Evolutionary conservation across 768 basidiomycete species (phyloP).

Genomic region (Lactifluus hygrophoroides): DNA sequence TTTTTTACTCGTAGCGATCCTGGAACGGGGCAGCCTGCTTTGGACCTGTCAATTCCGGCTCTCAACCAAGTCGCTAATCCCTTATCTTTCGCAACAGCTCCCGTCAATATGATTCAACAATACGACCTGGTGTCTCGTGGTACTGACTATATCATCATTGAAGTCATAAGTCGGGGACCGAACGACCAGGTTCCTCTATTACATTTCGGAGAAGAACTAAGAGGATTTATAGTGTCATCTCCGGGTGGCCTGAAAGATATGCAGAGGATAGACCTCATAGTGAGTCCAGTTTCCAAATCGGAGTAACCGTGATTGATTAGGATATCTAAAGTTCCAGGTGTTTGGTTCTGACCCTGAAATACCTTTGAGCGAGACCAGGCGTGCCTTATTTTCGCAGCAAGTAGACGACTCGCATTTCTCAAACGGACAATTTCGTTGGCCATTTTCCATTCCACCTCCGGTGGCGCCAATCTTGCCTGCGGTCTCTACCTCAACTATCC

Average conservation of each 20-base stretch:
- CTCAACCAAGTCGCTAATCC: background rate
- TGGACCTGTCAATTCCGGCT: no score
- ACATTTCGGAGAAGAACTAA: constrained; percentile 10
- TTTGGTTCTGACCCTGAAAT: background rate
- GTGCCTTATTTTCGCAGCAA: background rate
- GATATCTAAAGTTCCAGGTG: background rate
- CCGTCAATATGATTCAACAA: background rate
- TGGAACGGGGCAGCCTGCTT: no score
- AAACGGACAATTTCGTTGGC: background rate
- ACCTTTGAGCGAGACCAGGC: background rate
- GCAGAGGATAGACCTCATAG: constrained; percentile 10
- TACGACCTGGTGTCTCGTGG: constrained; percentile 7
- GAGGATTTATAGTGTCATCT: constrained; percentile 2
- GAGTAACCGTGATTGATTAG: background rate
- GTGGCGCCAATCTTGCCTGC: background rate
- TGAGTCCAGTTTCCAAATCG: background rate
- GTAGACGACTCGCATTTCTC: background rate
- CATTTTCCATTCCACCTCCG: constrained; percentile 1
- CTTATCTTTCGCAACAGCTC: background rate
- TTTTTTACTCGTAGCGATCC: no score
- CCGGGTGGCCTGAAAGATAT: background rate
- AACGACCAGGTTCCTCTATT: background rate
- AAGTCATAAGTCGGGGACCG: background rate
- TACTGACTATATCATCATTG: constrained; percentile 7
- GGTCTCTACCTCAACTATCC: background rate